Evolutionary conservation across 768 basidiomycete genomes (phyloP), one percentile per base, ranked within the genome.

Genomic region (Scleroderma citrinum): DNA sequence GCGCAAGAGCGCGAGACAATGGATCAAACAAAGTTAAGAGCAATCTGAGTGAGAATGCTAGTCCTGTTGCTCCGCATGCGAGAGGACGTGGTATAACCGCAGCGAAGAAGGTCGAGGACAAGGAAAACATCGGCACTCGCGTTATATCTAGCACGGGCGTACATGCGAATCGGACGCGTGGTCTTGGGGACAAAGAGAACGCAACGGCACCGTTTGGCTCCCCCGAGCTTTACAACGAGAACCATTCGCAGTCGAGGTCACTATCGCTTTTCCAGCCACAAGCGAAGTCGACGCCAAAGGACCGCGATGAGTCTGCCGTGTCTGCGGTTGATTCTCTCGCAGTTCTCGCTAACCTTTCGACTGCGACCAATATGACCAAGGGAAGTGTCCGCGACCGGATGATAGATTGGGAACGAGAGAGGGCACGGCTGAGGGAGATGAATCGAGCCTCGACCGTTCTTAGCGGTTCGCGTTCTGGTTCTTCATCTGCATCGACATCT

Each of bases 351-450:
- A 59, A 64, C 29, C 40, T 68, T 10, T 51, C 58, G 3, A 23
- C 52, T 19, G 42, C 44, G 7, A 53, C 59, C 8, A 54, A 49
- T 10, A 49, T 60, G 7, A 45, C 59, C 23, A 67, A 38, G 42
- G 66, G 63, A 21, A 68, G 69, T 16, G 73, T 74, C 16, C 76
- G 74, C 49, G 78, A 85, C 50, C 73, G 87, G 11, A 82, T 88
- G 55, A 73, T 73, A 55, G 86, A 87, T 56, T 89, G 87, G 85
- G 85, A 89, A 60, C 70, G 80, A 36, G 85, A 87, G 63, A 75
- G 77, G 31, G 75, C 82, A 64, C 70, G 84, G 51, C 64, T 87
- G 59, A 74, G 85, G 56, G 85, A 87, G 71, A 82, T 86, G 73
- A 76, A 75, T 51, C 54, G 66, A 67, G 58, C 57, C 46, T 63